Evolutionary conservation across 2,329 filamentous ascomycete species (phyloP).

Genomic region (Fusarium sp.): DNA sequence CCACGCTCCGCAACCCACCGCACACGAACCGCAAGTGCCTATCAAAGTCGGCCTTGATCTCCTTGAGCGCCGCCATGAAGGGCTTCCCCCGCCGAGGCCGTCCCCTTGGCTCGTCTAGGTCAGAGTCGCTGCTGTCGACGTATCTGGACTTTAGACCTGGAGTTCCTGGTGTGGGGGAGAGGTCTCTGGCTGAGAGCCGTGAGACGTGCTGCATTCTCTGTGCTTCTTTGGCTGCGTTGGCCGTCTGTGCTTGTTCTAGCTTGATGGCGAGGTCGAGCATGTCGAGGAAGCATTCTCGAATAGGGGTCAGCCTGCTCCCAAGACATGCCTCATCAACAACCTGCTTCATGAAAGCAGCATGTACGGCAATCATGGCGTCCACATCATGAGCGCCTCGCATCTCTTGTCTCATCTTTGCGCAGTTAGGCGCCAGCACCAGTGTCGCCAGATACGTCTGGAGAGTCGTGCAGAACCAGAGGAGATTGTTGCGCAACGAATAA

Average conservation of each 20-base stretch:
- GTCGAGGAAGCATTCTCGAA: constrained; percentile 79
- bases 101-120: constrained; percentile 45
- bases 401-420: constrained; percentile 64
- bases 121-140: constrained; percentile 43
- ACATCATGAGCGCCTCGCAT: constrained; percentile 76
- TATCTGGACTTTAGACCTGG: constrained; percentile 40
- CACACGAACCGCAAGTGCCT: constrained; percentile 76
- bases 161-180: constrained; percentile 28
- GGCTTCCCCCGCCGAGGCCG: constrained; percentile 47
- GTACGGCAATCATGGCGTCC: constrained; percentile 81
- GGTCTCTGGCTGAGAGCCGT: constrained; percentile 34
- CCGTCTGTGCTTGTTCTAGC: constrained; percentile 70
- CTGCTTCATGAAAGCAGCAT: constrained; percentile 71
- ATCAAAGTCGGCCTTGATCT: constrained; percentile 73
- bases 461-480: constrained; percentile 82
- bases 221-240: constrained; percentile 52
- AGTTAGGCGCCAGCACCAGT: constrained; percentile 75
- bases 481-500: constrained; percentile 72
- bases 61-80: constrained; percentile 65
- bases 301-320: constrained; percentile 74
- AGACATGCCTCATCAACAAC: constrained; percentile 78
- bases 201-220: constrained; percentile 51
- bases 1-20: constrained; percentile 79
- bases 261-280: constrained; percentile 80
- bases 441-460: constrained; percentile 82